Percentiles rank a stretch among this genome's conserved stretches.
Conservation (phyloP, 1,284 basidiomycete species). For the Ganoderma lucidum region DNA sequence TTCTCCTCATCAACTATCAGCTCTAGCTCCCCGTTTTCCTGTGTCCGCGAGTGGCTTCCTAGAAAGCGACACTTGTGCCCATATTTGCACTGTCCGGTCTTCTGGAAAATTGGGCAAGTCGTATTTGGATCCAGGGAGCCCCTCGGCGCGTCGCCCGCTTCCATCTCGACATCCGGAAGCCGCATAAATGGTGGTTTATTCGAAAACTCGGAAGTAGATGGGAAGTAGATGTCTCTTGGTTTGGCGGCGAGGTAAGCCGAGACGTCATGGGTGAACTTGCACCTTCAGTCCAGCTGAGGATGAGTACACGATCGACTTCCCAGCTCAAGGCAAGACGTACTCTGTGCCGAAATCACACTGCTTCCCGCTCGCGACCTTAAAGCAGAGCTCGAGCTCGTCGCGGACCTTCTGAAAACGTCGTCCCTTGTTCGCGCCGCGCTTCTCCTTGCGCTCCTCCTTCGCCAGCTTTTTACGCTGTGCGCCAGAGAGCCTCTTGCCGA, state of each 20-base stretch:
- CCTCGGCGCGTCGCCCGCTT: conserved; percentile 42
- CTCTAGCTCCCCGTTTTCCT: conserved; percentile 51
- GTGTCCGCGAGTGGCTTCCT: conserved; percentile 70
- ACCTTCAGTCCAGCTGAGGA: conserved; percentile 52
- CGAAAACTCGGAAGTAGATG: conserved; percentile 50
- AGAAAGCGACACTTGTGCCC: conserved; percentile 95
- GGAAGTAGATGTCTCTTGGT: conserved; percentile 75
- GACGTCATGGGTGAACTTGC: conserved; percentile 86
- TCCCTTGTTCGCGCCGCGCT: conserved; percentile 82
- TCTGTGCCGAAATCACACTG: conserved; percentile 70
- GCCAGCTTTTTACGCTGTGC: conserved; percentile 55
- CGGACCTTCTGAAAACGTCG: conserved; percentile 74
- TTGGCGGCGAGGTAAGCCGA: conserved; percentile 80
- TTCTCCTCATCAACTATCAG: conserved; percentile 65
- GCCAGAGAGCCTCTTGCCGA: conserved; percentile 38
- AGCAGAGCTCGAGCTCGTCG: conserved; percentile 82
- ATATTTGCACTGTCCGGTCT: conserved; percentile 83
- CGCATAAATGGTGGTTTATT: conserved; percentile 60
- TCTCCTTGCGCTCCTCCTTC: conserved; percentile 74
- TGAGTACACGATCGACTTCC: neutral
- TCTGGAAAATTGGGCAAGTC: conserved; percentile 77
- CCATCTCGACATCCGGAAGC: conserved; percentile 39
- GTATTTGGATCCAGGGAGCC: conserved; percentile 56
- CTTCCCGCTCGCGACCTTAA: conserved; percentile 69
- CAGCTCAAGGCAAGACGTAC: conserved; percentile 48